phyloP scores from a whole-genome alignment of 225 moss, liverwort and hornwort species.

The Rhytidiadelphus loreus region DNA sequence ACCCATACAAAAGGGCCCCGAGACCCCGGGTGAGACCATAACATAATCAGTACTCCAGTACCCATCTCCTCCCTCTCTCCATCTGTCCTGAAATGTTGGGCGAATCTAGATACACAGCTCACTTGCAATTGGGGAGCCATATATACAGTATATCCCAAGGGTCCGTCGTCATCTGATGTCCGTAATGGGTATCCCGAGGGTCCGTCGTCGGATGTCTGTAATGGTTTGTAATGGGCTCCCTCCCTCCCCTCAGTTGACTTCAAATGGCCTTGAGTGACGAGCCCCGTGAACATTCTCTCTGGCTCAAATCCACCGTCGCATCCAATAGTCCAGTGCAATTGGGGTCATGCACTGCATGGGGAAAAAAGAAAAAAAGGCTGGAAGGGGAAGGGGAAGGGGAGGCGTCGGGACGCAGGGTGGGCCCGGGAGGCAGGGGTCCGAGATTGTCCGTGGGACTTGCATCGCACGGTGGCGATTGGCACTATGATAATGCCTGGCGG shows the following conservation, averaged over 20 bases:
- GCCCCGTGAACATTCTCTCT: constrained; percentile 15
- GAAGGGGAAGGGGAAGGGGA: neutral
- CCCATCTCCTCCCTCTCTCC: too few species aligned
- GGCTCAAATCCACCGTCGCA: constrained; percentile 25
- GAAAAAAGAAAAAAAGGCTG: neutral
- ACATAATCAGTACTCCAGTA: neutral
- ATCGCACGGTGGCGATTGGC: neutral
- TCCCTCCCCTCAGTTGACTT: neutral
- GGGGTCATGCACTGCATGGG: neutral
- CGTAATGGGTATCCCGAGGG: neutral
- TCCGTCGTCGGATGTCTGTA: too few species aligned
- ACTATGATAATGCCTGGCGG: neutral
- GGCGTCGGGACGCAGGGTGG: too few species aligned
- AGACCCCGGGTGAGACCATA: neutral
- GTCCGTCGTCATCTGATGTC: too few species aligned
- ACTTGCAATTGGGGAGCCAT: neutral
- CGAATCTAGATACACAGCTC: neutral
- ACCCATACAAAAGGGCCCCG: too few species aligned
- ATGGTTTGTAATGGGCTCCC: too few species aligned
- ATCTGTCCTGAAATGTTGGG: neutral
- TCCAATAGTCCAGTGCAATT: neutral
- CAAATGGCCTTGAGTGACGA: neutral
- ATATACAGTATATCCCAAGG: neutral
- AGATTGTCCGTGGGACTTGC: neutral
- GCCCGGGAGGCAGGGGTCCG: too few species aligned